These are phyloP conservation scores for Zygosaccharomyces gambellarensis DNA, from an alignment of 805 yeast genomes.

Conservation along the genomic window DNA sequence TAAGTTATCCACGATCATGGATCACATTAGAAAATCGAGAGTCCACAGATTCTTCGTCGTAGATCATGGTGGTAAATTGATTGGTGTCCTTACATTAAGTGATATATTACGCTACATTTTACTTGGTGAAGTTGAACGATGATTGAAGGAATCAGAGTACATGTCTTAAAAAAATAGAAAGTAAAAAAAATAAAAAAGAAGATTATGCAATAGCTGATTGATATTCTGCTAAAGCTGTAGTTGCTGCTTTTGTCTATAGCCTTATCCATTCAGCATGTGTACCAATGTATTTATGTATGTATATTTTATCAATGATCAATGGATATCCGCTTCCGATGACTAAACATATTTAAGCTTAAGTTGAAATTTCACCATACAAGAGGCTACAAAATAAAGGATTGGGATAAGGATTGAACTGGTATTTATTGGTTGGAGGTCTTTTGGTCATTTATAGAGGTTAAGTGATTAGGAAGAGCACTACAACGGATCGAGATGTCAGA, in stretches of 20 bases:
- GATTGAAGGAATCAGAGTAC: not conserved
- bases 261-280: not conserved
- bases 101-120: slow-evolving; percentile 83
- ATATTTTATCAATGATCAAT: not conserved
- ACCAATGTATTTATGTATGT: not conserved
- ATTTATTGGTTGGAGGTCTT: too few relatives aligned
- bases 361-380: not conserved
- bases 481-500: slow-evolving; percentile 1
- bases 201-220: not conserved
- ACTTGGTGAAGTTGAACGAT: slow-evolving; percentile 44
- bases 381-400: not conserved
- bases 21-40: slow-evolving; percentile 85
- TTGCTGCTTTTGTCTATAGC: too few relatives aligned
- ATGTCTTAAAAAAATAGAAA: not conserved
- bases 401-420: not conserved
- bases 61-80: slow-evolving; percentile 69
- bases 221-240: too few relatives aligned
- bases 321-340: not conserved
- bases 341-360: not conserved
- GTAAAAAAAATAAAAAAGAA: too few relatives aligned
- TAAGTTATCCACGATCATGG: slow-evolving; percentile 81
- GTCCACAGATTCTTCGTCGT: slow-evolving; percentile 90
- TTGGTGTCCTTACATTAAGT: slow-evolving; percentile 84
- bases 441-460: not conserved
- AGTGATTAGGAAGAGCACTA: not conserved